phyloP scores from a whole-genome alignment of 192 early-diverging fungal species.

The Coemansia erecta region DNA sequence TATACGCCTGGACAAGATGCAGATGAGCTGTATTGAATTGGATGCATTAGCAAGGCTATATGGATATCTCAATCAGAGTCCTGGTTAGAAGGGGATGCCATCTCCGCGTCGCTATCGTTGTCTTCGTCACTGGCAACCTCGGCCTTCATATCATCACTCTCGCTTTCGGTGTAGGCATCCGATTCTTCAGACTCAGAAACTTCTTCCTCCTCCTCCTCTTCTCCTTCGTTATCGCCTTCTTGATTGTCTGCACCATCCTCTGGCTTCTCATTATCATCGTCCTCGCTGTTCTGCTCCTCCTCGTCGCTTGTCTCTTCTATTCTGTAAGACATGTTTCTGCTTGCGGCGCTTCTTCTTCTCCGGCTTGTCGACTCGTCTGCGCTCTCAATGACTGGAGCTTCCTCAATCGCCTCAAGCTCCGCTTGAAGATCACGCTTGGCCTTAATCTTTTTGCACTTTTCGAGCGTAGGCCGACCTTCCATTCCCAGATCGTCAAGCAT shows the following conservation, averaged over 20 bases:
- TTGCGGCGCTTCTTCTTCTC: constrained; percentile 25
- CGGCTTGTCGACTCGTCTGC: constrained; percentile 7
- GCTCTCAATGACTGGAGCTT: constrained; percentile 26
- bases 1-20: neutral
- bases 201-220: constrained; percentile 11
- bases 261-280: neutral
- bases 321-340: constrained; percentile 20
- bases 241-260: neutral
- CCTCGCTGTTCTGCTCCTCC: constrained; percentile 7
- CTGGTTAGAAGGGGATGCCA: neutral
- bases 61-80: constrained; percentile 1
- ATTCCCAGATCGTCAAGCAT: constrained; percentile 52
- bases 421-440: constrained; percentile 56
- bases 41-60: no score
- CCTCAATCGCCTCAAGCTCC: constrained; percentile 52
- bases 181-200: constrained; percentile 9
- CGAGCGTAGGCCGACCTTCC: constrained; percentile 56
- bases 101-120: neutral
- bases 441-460: constrained; percentile 59
- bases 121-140: neutral
- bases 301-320: constrained; percentile 30
- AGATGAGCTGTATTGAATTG: neutral
- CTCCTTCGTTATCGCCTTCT: constrained; percentile 2
- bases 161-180: constrained; percentile 20
- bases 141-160: constrained; percentile 4